Percentiles rank a stretch among this genome's conserved stretches.
These are phyloP conservation scores for Cichorium intybus DNA, from an alignment of 140 eudicot genomes.

Conservation along the genomic window DNA sequence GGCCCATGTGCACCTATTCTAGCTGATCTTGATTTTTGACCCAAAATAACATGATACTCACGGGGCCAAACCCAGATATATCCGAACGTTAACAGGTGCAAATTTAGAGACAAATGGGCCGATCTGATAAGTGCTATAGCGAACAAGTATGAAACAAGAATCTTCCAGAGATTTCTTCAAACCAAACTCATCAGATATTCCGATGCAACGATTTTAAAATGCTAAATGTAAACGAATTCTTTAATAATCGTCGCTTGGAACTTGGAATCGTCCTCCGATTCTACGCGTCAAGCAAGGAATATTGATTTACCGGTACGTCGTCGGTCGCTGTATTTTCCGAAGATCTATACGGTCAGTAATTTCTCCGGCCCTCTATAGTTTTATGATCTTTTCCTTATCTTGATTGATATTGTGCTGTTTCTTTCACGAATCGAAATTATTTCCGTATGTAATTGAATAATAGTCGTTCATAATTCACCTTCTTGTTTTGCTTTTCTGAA, in stretches of 20 bases:
- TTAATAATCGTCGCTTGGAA: constrained; percentile 4
- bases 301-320: neutral
- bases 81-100: too few species aligned
- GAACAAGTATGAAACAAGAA: constrained; percentile 1
- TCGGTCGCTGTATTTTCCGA: constrained; percentile 11
- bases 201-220: constrained; percentile 1
- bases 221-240: neutral
- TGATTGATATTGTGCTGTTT: constrained; percentile 9
- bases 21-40: too few species aligned
- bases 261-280: constrained; percentile 14
- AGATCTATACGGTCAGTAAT: constrained; percentile 20
- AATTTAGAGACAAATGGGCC: neutral
- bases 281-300: constrained; percentile 19
- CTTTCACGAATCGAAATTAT: neutral
- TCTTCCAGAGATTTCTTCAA: constrained; percentile 12
- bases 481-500: too few species aligned
- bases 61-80: too few species aligned
- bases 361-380: neutral
- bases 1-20: too few species aligned
- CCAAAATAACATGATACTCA: too few species aligned
- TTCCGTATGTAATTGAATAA: neutral
- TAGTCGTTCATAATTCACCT: neutral
- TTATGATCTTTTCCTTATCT: neutral
- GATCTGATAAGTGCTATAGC: neutral
- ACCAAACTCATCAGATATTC: constrained; percentile 4